Base-by-base conservation (phyloP, 306 rosid species). In the Acacia confusa region DNA sequence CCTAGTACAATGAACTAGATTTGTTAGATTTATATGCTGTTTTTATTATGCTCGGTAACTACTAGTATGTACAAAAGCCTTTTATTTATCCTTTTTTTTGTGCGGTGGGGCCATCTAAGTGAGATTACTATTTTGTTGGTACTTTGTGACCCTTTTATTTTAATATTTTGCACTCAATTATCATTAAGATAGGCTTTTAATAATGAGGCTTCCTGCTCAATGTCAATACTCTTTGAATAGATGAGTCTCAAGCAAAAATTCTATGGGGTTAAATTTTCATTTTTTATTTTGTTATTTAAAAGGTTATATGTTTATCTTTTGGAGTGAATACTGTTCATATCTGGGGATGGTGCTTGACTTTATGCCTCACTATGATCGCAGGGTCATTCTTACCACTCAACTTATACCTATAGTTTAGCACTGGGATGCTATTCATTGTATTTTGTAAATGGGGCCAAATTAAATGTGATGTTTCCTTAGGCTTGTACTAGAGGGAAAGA, bases 291-390 rank as follows among this genome's bases (percentile, higher is more conserved):
- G n/a, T 38, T 84, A 65, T 74, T 48, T 60, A 76, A 32, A 71
- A 40, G 70, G 79, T 28, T 61, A 22, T 41, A 11, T 74, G n/a
- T 57, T 81, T 72, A 36, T 52, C 19, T 67, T 79, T 73, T 78
- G 84, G 87, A 84, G 79, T 82, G 82, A 79, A 76, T 88, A 17
- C 73, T 84, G 70, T 72, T 43, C 83, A 85, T 70, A 72, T 61
- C 87, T 41, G 28, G 85, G 82, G 89, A 87, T 87, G 82, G 86
- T 87, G 87, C 85, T 92, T 94, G 94, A 91, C 94, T 83, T 80
- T 74, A 74, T 86, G 88, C 87, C 87, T 89, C 92, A 74, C 91
- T 87, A 92, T 94, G 90, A 90, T 92, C 92, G 98, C 98, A 91
- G 97, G 97, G 91, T 87, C 82, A 74, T 84, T 86, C 82, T 84